Evolutionary conservation across 108 stramenopile genomes (phyloP), one percentile per base, ranked within the genome.

Genomic region (Pseudonitzschia pungens): DNA sequence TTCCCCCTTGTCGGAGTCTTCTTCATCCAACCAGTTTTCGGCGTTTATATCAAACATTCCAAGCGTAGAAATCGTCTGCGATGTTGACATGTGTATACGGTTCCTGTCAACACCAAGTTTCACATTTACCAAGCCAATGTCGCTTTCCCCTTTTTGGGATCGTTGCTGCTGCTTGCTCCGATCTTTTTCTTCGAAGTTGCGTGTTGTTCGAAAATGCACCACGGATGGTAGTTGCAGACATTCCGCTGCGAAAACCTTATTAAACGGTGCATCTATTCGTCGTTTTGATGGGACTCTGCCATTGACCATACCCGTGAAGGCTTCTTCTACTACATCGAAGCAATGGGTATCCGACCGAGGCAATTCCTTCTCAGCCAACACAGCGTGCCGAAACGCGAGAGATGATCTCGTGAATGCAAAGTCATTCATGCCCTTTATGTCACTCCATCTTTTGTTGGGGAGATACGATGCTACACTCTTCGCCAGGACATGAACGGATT

Each of bases 271-370:
- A 50, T 67, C 29, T 10, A 62, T 64, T 67, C 66, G 69, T 32
- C 83, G 65, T 65, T 48, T 71, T 33, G 62, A 24, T 16, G 79
- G 79, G 7, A 85, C 53, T 40, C 72, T 68, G 28, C 78, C 74
- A 32, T 74, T 80, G 22, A 89, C 54, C 81, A 88, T 83, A 43
- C 88, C 84, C 5, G 86, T 79, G 26, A 87, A 67, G 1, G 89
- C 82, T 67, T 89, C 92, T 70, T 93, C 92, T n/a, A 93, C 84
- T 16, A 93, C 69, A 77, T 93, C 92, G 64, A 86, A 90, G 51
- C 92, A 93, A 69, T 87, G 89, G 6, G 69, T 81, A 18, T 74
- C 70, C 21, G 62, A 68, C 21, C 67, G 16, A 27, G 81, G 75
- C 41, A 90, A 53, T 10, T 77, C 70, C 28, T 80, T 60, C 21